Evolutionary conservation across 345 rosid genomes (phyloP), one percentile per base, ranked within the genome.

Genomic region (Bruguiera parviflora): DNA sequence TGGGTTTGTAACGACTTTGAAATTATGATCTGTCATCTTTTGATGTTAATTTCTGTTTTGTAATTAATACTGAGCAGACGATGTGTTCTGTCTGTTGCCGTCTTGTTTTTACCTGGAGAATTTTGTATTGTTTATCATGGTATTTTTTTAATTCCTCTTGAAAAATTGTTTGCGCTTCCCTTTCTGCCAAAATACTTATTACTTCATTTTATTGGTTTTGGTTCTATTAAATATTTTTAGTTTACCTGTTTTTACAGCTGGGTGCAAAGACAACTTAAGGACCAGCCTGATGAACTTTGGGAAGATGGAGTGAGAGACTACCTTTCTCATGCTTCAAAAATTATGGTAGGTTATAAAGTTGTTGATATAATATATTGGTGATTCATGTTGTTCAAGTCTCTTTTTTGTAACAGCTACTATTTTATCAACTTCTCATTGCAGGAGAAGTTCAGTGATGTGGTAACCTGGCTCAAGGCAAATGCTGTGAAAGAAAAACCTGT

Each of bases 211-310:
- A 27, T 55, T 47, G 11, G 58, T 25, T 55, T 3, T 22, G 27
- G 8, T 55, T n/a, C 22, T 22, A 55, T 55, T 55, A 55, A 55
- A 39, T 39, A 10, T 39, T 39, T 39, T 39, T 39, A 2, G 71
- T 46, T 65, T 70, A 66, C 65, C 35, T 7, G 55, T 66, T 72
- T 19, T 52, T 73, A 78, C 83, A 95, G 99, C 74, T 95, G 97
- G 96, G 96, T 92, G 81, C 99, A 95, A 75, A 65, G 77, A 57
- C 96, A 95, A 80, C 79, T 95, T 68, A 95, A 87, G 87, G 84
- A 90, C 75, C 96, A 90, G 65, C 96, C 97, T 31, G 92, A 95
- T 83, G 99, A 92, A 89, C 96, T 95, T 66, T 92, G 99, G 99
- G 94, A 92, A 75, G 96, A 92, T 83, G 99, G 96, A 33, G 75